phyloP scores from a whole-genome alignment of 257 asterid genomes.

The Salvia hispanica region DNA sequence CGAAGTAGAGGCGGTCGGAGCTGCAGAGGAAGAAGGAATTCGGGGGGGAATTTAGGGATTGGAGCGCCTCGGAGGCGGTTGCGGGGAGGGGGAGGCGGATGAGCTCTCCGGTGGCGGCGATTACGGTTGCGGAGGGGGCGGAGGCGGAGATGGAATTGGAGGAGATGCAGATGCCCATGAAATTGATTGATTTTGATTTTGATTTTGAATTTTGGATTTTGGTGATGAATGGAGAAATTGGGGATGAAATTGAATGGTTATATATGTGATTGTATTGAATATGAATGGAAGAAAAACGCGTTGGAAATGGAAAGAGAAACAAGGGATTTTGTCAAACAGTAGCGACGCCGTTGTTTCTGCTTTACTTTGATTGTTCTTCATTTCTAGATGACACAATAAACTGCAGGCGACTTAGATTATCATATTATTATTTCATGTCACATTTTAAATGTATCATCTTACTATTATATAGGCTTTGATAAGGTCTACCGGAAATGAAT shows the following conservation, averaged over 20 bases:
- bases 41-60: constrained; percentile 28
- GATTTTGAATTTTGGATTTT: neutral
- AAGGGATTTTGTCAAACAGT: neutral
- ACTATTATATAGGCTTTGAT: neutral
- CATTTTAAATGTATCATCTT: neutral
- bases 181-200: neutral
- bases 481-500: no score
- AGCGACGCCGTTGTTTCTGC: neutral
- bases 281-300: neutral
- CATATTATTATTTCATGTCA: neutral
- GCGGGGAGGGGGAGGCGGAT: constrained; percentile 46
- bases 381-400: neutral
- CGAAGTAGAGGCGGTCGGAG: constrained; percentile 61
- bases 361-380: constrained; percentile 1
- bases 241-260: neutral
- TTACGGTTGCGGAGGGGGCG: constrained; percentile 44
- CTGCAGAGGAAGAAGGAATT: constrained; percentile 53
- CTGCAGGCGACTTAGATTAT: no score
- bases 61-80: constrained; percentile 48
- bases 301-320: neutral
- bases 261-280: neutral
- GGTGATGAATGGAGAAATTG: neutral
- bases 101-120: constrained; percentile 48
- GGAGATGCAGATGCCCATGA: constrained; percentile 57
- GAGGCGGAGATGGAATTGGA: constrained; percentile 28